Base-by-base conservation (phyloP, 352 stramenopile genomes). In the Elongisporangium anandrum region DNA sequence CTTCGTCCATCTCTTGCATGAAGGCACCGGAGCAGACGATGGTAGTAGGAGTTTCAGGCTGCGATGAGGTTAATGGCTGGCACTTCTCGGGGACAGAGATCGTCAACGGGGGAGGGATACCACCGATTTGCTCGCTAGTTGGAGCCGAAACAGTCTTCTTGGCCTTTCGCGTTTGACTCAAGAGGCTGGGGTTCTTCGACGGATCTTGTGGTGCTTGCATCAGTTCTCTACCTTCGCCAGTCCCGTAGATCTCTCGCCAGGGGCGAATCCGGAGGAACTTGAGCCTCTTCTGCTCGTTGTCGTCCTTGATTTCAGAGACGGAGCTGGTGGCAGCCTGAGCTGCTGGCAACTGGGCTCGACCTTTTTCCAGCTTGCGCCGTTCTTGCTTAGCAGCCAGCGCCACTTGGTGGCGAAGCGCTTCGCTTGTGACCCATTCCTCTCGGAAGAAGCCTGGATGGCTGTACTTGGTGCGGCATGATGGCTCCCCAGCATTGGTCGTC, bases 1-100 rank as follows among this genome's bases (percentile, higher is more conserved):
- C 75, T 29, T 81, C 78, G 6, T 82, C 69, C 51, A 87, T 81
- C 64, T 87, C 78, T 39, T 87, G 73, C 78, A 87, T 87, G 62
- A 87, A 87, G 1, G 78, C 78, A 1, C 75, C 78, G 29, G 29
- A 41, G 29, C 29, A 41, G 29, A 41, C 29, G 9, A 41, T 41
- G 29, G 29, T 41, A 41, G 29, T 41, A 8, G 29, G 29, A 8
- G 29, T 41, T 41, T 8, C 29, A 13, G 29, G 29, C 9, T 8
- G 29, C 4, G 29, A 41, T 4, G 29, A 41, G 2, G 29, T 8
- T 1, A 13, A 8, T 8, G 29, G 13, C 29, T 8, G 29, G 29
- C 29, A 8, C 29, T 41, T 41, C 9, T 41, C 29, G 13, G 29
- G 29, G 29, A 41, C 29, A 8, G 29, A 15, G 5, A 41, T 41